phyloP scores from a whole-genome alignment of 306 rosid species.

The Carpinus viminea region DNA sequence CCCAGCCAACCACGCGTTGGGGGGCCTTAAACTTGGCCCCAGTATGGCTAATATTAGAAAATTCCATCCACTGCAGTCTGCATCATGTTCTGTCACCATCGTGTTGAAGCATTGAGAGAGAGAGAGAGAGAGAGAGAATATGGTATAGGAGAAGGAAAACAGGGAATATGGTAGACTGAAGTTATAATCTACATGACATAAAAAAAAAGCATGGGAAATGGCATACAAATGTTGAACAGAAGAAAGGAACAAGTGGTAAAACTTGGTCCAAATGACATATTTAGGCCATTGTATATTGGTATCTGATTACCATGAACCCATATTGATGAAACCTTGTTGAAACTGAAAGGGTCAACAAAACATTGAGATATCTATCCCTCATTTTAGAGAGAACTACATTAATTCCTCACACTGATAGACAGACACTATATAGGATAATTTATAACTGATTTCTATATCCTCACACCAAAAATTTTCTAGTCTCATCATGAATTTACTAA shows the following conservation, averaged over 20 bases:
- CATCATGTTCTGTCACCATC: neutral
- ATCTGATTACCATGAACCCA: neutral
- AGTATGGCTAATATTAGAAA: neutral
- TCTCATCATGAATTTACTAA: neutral
- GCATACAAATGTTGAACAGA: neutral
- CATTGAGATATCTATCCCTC: neutral
- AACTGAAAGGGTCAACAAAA: neutral
- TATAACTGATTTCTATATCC: neutral
- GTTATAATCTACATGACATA: neutral
- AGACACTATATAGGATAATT: neutral
- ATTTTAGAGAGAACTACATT: neutral
- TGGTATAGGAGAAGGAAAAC: neutral
- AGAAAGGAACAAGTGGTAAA: neutral
- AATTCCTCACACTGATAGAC: neutral
- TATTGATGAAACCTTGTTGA: neutral
- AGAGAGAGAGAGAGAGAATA: neutral
- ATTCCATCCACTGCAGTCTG: neutral
- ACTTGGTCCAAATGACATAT: neutral
- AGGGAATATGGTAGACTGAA: neutral
- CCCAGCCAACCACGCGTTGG: constrained; percentile 8
- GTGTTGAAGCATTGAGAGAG: neutral
- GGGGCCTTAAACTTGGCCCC: neutral
- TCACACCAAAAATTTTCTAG: neutral
- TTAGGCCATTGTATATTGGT: neutral
- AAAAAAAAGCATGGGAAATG: neutral